phyloP scores from a whole-genome alignment of 768 basidiomycete genomes.

The Phaffia australis region DNA sequence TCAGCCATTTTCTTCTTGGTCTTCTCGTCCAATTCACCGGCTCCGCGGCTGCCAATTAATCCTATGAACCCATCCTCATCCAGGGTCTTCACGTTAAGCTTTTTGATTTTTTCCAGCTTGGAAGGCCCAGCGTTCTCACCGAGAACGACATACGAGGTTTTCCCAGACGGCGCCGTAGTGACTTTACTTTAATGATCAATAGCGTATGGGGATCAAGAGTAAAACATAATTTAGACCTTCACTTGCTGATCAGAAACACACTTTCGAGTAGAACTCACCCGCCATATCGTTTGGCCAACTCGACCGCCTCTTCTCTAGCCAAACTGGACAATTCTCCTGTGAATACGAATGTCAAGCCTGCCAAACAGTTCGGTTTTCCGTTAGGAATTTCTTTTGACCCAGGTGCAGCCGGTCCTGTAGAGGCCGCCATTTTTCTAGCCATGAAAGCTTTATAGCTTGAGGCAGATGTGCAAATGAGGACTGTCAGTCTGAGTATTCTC shows the following conservation, averaged over 20 bases:
- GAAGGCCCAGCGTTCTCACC: conserved; percentile 78
- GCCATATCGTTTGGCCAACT: conserved; percentile 84
- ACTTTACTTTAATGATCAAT: conserved; percentile 52
- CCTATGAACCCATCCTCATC: conserved; percentile 78
- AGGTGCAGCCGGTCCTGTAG: conserved; percentile 31
- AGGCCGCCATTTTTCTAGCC: conserved; percentile 23
- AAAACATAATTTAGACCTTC: neutral
- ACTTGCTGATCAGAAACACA: too few relatives aligned
- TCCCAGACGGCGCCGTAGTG: conserved; percentile 73
- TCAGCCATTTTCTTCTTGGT: conserved; percentile 67
- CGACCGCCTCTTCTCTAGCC: conserved; percentile 72
- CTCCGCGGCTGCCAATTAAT: conserved; percentile 63
- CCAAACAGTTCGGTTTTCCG: conserved; percentile 59
- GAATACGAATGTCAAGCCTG: conserved; percentile 84
- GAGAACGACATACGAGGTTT: conserved; percentile 78
- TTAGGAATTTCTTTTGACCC: conserved; percentile 64
- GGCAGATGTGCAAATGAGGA: conserved; percentile 36
- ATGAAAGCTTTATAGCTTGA: conserved; percentile 37
- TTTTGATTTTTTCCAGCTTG: conserved; percentile 78
- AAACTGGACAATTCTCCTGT: conserved; percentile 84
- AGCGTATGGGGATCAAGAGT: neutral
- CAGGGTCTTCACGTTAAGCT: conserved; percentile 61
- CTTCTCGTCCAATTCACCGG: conserved; percentile 58
- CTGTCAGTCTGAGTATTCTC: conserved; percentile 16
- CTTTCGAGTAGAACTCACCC: conserved; percentile 50